These are phyloP conservation scores for Dactylellina cionopaga DNA, from an alignment of 2,329 filamentous ascomycete genomes.

Conservation along the genomic window DNA sequence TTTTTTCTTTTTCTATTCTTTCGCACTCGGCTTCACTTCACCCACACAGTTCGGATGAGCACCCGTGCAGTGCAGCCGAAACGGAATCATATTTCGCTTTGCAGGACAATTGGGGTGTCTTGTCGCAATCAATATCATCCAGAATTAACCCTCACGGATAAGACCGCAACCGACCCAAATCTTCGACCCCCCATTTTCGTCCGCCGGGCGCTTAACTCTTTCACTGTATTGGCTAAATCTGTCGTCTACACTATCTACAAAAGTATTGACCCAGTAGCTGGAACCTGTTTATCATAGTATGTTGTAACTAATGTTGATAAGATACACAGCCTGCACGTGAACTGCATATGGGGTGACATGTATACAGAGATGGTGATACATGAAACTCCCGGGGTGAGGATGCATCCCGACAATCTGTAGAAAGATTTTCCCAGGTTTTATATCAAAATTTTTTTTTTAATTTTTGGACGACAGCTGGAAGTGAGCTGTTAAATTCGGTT, in stretches of 20 bases:
- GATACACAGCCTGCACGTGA: constrained; percentile 19
- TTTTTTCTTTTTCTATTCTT: neutral
- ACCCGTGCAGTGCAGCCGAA: constrained; percentile 23
- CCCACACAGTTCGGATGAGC: constrained; percentile 14
- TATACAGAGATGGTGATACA: constrained; percentile 5
- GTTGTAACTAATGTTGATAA: neutral
- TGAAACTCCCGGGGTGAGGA: too few relatives aligned
- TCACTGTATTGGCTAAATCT: constrained; percentile 17
- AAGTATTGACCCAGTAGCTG: constrained; percentile 1
- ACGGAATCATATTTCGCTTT: constrained; percentile 14
- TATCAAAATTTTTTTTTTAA: too few relatives aligned
- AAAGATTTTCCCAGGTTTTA: too few relatives aligned
- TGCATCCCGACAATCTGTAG: too few relatives aligned
- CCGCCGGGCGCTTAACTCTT: constrained; percentile 23
- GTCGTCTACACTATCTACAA: neutral
- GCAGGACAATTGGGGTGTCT: neutral
- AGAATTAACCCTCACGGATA: neutral
- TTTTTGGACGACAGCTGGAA: too few relatives aligned
- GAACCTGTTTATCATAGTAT: neutral
- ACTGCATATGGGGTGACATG: constrained; percentile 16
- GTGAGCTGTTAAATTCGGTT: too few relatives aligned
- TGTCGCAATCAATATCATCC: neutral
- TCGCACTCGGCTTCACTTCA: neutral
- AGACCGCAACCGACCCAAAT: neutral
- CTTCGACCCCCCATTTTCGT: constrained; percentile 12